Evolutionary conservation across 805 yeast genomes (phyloP), one percentile per base, ranked within the genome.

Genomic region (Candida insectalens): DNA sequence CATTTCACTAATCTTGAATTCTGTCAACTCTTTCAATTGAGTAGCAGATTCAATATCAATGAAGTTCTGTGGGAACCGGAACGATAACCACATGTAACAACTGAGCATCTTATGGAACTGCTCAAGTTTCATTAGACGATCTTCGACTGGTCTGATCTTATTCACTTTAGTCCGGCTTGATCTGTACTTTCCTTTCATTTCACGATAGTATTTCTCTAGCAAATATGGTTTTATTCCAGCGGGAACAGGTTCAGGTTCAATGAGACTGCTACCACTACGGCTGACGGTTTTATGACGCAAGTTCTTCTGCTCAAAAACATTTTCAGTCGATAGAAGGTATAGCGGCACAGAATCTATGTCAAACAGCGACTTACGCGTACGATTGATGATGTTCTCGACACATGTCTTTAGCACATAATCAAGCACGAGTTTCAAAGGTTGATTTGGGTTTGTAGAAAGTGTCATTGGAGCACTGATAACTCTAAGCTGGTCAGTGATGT

Each of bases 81-180:
- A 88, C 35, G 83, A 69, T 40, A 89, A 63, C 98, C 98, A 89
- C 50, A 84, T 61, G 49, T 74, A 89, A 5, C 83, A 57, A 44
- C 77, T 67, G 13, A 83, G 65, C 29, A 72, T 59, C 42, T 74
- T 74, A 57, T 87, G 94, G 38, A 80, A 59, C 4, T 68, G 66
- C 50, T 87, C 96, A 15, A 77, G 57, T 21, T 51, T 50, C 41
- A 45, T 47, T 27, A 59, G 43, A 26, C 58, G 40, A 25, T 50
- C 56, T 35, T 52, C 57, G 14, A 50, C 44, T 6, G 56, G 55
- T 16, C 40, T 40, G n/a, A 40, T 30, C 7, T 37, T 33, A n/a
- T 39, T 42, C 7, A 51, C 45, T 15, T 35, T 42, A 2, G 39
- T 37, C 26, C 37, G 43, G 10, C 39, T 36, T 1, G 48, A 36